Percentiles rank a stretch among this genome's conserved stretches.
These are phyloP conservation scores for Botrytis sinoallii DNA, from an alignment of 2,329 filamentous ascomycete genomes.

Conservation along the genomic window DNA sequence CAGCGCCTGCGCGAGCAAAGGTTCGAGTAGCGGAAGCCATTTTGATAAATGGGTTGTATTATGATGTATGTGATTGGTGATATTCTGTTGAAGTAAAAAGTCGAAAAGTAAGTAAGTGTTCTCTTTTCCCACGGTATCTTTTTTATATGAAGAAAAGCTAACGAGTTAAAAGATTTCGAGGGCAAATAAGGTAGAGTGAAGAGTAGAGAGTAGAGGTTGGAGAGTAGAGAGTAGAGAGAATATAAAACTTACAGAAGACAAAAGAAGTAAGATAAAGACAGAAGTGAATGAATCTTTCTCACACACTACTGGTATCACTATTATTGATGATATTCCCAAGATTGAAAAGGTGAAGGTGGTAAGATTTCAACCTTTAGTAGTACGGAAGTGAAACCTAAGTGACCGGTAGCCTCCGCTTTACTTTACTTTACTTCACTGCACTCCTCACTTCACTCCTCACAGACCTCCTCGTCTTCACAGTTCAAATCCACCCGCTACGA, in stretches of 20 bases:
- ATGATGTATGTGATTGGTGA: constrained; percentile 13
- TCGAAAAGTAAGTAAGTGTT: neutral
- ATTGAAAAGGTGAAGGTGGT: neutral
- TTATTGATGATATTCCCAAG: neutral
- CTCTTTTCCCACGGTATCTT: neutral
- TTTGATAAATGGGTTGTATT: constrained; percentile 6
- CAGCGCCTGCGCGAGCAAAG: constrained; percentile 41
- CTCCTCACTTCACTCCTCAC: constrained; percentile 3
- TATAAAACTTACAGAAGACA: neutral
- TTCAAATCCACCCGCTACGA: neutral
- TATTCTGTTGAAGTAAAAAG: neutral
- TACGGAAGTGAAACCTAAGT: neutral
- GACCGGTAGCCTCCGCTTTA: neutral
- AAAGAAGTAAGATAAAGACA: neutral
- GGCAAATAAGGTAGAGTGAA: neutral
- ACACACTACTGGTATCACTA: neutral
- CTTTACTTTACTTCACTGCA: neutral
- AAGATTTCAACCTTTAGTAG: constrained; percentile 3
- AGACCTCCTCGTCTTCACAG: neutral
- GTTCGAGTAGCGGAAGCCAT: constrained; percentile 36
- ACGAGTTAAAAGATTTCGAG: neutral
- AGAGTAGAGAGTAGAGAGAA: neutral
- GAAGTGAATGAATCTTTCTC: neutral
- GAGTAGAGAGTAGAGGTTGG: neutral
- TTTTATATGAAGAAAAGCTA: neutral